Base-by-base conservation (phyloP, 768 basidiomycete species). In the Podaxis sp. region DNA sequence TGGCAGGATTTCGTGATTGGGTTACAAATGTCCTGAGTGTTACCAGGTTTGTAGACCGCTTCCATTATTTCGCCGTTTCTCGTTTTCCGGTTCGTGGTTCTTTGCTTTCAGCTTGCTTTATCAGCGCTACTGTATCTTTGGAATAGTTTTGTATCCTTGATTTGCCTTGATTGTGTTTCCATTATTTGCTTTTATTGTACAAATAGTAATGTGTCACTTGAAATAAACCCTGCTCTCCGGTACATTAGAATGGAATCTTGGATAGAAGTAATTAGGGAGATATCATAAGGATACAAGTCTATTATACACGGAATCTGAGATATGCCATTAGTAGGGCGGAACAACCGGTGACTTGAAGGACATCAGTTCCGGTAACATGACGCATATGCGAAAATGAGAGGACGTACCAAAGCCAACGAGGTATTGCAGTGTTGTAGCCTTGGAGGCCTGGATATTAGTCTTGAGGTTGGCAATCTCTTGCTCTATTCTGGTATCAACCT, bases 401-500 rank as follows among this genome's bases (percentile, higher is more conserved):
- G 32, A 78, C 89, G 14, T 68, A 92, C 91, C 91, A 65, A 93
- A 91, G 57, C 91, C 91, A 53, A 94, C 91, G 25, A 94, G 74
- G 70, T 93, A 93, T 71, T 94, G 91, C 63, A 94, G 72, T 10
- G 92, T 93, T 35, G 89, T 91, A 2, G 91, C 91, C 89, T 94
- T 94, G 57, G 90, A 90, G 0, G 90, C 85, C 69, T 94, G 91
- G 36, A 93, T 93, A 5, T 87, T 79, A 1, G 92, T 95, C 58
- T 91, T 79, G 56, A 97, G 72, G 2, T 85, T 86, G 7, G 94
- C 93, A 69, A 96, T 96, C 74, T 98, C 95, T 70, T 92, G 91
- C 73, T 99, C 96, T 65, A 98, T 98, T 70, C 92, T 77, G 3
- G 96, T 98, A 68, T 98, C 96, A 16, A 98, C 95, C 72, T 99